These are phyloP conservation scores for Rubia peregrina DNA, from an alignment of 305 asterid genomes.

Conservation along the genomic window DNA sequence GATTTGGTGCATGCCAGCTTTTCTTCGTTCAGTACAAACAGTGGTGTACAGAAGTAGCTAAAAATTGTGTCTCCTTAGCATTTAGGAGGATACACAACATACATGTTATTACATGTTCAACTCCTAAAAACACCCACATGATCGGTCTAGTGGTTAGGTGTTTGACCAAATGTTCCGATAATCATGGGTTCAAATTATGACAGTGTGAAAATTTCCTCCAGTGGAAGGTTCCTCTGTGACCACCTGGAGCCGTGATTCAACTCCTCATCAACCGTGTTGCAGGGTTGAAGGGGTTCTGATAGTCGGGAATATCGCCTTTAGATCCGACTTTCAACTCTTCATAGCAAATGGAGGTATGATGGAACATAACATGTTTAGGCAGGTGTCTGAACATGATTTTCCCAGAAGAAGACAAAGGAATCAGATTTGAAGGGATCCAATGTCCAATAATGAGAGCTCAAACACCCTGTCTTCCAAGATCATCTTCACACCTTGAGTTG, in stretches of 20 bases:
- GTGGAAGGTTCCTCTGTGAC: too few relatives aligned
- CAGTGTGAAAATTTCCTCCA: too few relatives aligned
- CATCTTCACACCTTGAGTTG: slow-evolving; percentile 68
- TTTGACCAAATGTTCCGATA: too few relatives aligned
- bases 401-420: not conserved
- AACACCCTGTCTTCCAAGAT: slow-evolving; percentile 76
- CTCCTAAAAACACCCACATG: not conserved
- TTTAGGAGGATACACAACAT: not conserved
- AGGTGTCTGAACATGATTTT: not conserved
- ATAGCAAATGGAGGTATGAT: slow-evolving; percentile 1
- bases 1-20: not conserved
- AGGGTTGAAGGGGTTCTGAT: too few relatives aligned
- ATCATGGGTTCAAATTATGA: too few relatives aligned
- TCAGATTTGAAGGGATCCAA: not conserved
- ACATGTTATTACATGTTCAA: not conserved
- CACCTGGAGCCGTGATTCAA: too few relatives aligned
- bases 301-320: not conserved
- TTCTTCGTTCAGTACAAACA: not conserved
- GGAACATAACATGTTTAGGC: not conserved
- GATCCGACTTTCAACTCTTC: not conserved
- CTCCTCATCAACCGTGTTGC: too few relatives aligned
- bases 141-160: too few relatives aligned
- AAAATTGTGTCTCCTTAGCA: not conserved
- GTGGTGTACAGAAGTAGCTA: not conserved
- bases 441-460: slow-evolving; percentile 42